These are phyloP conservation scores for Xylaria acuta DNA, from an alignment of 495 filamentous ascomycete species.

Conservation along the genomic window DNA sequence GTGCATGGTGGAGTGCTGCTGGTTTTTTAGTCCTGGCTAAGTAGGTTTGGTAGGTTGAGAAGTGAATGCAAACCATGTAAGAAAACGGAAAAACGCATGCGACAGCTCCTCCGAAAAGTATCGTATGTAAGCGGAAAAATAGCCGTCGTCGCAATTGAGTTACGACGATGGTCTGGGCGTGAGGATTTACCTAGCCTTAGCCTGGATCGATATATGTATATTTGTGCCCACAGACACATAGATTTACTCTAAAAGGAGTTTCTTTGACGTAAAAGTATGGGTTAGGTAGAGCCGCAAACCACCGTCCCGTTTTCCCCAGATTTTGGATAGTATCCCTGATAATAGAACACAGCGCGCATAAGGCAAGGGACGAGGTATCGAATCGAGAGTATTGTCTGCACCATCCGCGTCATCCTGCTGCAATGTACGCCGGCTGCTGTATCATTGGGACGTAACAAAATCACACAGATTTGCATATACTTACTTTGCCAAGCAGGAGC, in stretches of 20 bases:
- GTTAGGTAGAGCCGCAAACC: conserved; percentile 11
- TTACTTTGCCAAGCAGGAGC: neutral
- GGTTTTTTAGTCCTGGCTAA: neutral
- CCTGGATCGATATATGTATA: neutral
- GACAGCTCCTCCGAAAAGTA: neutral
- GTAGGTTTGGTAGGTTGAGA: neutral
- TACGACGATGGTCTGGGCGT: neutral
- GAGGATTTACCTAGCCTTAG: neutral
- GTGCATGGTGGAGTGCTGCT: neutral
- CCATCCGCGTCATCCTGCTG: neutral
- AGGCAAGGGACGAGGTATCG: neutral
- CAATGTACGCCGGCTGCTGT: neutral
- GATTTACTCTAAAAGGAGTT: neutral
- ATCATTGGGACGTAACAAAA: neutral
- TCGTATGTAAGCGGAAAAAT: neutral
- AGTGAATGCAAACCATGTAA: neutral
- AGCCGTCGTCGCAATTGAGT: neutral
- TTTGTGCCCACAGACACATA: neutral
- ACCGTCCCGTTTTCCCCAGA: conserved; percentile 16
- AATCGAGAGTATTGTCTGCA: neutral
- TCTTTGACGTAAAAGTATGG: conserved; percentile 9
- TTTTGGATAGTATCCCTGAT: conserved; percentile 5
- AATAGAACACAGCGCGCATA: neutral
- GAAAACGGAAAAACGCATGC: neutral
- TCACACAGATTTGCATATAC: neutral